Percentiles rank a stretch among this genome's conserved stretches.
These are phyloP conservation scores for Oryza meyeriana DNA, from an alignment of 176 grass and related monocot genomes.

Conservation along the genomic window DNA sequence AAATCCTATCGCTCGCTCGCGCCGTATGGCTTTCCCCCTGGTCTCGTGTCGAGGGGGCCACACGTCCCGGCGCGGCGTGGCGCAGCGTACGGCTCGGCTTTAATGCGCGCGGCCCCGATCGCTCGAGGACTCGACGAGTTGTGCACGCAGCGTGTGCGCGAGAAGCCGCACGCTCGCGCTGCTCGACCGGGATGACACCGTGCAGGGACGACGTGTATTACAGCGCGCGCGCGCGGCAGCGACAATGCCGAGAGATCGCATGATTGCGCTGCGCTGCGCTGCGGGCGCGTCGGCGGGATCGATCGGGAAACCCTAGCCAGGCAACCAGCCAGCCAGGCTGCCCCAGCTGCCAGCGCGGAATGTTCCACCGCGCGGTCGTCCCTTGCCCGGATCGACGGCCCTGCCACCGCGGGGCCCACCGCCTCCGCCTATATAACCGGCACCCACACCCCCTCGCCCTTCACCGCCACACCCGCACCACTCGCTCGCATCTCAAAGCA, in stretches of 20 bases:
- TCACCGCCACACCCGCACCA: neutral
- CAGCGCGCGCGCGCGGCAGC: too few species aligned
- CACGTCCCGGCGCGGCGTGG: neutral
- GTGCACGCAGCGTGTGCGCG: too few species aligned
- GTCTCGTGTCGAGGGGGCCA: neutral
- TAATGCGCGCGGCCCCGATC: too few species aligned
- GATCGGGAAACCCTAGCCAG: conserved; percentile 29
- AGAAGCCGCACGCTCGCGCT: too few species aligned
- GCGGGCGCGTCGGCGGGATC: neutral
- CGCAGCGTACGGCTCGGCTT: neutral
- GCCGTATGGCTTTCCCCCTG: neutral
- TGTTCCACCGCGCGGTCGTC: neutral
- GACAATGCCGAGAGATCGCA: too few species aligned
- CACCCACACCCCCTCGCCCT: neutral
- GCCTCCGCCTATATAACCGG: conserved; percentile 36
- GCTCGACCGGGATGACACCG: too few species aligned
- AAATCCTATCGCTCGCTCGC: neutral
- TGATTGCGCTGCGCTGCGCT: neutral
- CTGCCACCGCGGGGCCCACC: conserved; percentile 10
- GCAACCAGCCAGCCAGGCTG: neutral
- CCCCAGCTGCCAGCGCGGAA: conserved; percentile 10
- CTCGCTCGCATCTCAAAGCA: neutral
- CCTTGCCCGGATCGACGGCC: neutral
- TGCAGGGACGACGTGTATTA: too few species aligned
- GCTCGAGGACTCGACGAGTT: too few species aligned